Evolutionary conservation across 257 asterid genomes (phyloP), one percentile per base, ranked within the genome.

Genomic region (Cruciata laevipes): DNA sequence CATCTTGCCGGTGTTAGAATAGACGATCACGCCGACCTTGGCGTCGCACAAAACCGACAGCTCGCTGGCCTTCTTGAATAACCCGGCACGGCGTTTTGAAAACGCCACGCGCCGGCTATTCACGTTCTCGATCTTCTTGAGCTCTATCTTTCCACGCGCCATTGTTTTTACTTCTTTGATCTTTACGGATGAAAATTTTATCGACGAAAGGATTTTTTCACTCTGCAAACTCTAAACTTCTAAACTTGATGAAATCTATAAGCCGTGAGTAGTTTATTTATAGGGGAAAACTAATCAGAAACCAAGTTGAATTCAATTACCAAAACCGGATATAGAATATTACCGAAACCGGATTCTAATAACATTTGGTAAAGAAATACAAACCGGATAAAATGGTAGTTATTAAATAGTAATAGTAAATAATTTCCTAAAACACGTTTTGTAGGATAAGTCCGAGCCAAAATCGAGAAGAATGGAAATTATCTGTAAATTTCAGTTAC

Each of bases 61-160:
- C 66, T 84, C 89, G 60, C 70, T 79, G 5, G 89, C 89, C 79
- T 84, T 84, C 83, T 84, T 84, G 65, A 84, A 23, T 84, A 84
- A 75, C 6, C 89, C 89, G 30, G 82, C 77, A 16, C 89, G 89
- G 31, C 89, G 81, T 60, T 84, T 84, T 4, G 89, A 79, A 32
- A 84, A 84, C 61, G 89, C 81, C 56, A 84, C 89, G 47, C 82
- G 89, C 24, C 89, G 80, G 70, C 85, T 81, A 23, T 77, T 84
- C 16, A 75, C 70, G 27, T 84, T 79, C 75, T 84, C 89, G 27
- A 84, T 81, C 71, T 77, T 84, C 69, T 84, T 84, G 3, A 84
- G 77, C 77, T 79, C 87, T 12, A 83, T 76, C 67, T 72, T 83
- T 1, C 85, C 88, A 18, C 88, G 71, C 52, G 81, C 88, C 86